phyloP scores from a whole-genome alignment of 805 yeast genomes.

The Scheffersomyces ergatensis region DNA sequence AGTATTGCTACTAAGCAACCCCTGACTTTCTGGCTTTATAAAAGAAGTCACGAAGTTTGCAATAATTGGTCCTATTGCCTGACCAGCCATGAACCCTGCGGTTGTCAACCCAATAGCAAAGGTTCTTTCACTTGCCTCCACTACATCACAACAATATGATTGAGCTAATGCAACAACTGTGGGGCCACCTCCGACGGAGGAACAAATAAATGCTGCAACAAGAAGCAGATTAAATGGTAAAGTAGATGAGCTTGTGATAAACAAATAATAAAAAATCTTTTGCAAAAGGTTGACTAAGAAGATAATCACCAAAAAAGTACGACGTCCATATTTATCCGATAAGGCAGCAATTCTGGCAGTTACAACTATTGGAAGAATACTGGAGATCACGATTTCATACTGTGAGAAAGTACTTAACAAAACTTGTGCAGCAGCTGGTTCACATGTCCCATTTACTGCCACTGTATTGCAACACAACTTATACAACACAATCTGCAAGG shows the following conservation, averaged over 20 bases:
- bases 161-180: conserved; percentile 53
- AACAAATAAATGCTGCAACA: conserved; percentile 38
- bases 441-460: conserved; percentile 18
- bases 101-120: conserved; percentile 51
- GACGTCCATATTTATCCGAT: conserved; percentile 31
- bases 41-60: neutral
- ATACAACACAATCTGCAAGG: conserved; percentile 33
- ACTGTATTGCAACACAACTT: conserved; percentile 25
- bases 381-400: conserved; percentile 34
- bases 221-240: conserved; percentile 34
- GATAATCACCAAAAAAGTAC: conserved; percentile 15
- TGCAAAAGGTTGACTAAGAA: neutral
- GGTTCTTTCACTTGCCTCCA: conserved; percentile 53
- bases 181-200: conserved; percentile 57
- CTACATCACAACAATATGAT: conserved; percentile 69
- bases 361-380: conserved; percentile 44
- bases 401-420: conserved; percentile 47
- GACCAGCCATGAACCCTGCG: conserved; percentile 54
- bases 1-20: neutral
- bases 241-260: conserved; percentile 14
- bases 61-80: conserved; percentile 57
- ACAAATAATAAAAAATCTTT: conserved; percentile 4
- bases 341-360: conserved; percentile 44
- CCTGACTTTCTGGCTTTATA: neutral
- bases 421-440: conserved; percentile 27